Evolutionary conservation across 495 filamentous ascomycete species (phyloP).

Genomic region (Bacidia rubella): DNA sequence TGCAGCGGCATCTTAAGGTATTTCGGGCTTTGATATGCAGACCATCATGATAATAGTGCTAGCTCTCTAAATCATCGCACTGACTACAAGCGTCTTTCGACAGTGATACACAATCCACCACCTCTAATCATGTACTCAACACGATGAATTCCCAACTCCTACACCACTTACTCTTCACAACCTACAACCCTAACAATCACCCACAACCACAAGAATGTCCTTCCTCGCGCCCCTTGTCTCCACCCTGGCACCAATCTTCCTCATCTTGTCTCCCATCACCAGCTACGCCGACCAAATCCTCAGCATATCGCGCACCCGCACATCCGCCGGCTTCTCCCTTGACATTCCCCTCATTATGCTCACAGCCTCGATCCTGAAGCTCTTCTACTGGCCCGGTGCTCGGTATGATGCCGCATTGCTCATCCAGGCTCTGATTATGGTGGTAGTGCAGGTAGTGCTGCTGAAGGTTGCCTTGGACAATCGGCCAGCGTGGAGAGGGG

Average conservation of each 20-base stretch:
- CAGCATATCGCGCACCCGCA: constrained; percentile 67
- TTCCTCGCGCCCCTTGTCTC: constrained; percentile 15
- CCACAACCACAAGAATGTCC: constrained; percentile 9
- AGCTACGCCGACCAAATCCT: constrained; percentile 88
- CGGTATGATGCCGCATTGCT: constrained; percentile 69
- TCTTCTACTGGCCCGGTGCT: constrained; percentile 91
- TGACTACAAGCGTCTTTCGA: too few relatives aligned
- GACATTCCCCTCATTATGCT: constrained; percentile 98
- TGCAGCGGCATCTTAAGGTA: too few relatives aligned
- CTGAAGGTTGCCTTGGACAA: constrained; percentile 85
- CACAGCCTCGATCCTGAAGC: constrained; percentile 76
- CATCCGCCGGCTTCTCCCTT: constrained; percentile 75
- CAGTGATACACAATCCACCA: too few relatives aligned
- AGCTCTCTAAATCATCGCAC: too few relatives aligned
- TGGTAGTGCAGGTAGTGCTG: constrained; percentile 64
- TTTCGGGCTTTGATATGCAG: too few relatives aligned
- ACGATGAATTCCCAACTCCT: too few relatives aligned
- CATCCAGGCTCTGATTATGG: constrained; percentile 76
- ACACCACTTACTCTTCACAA: too few relatives aligned
- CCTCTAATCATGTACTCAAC: too few relatives aligned
- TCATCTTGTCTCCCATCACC: constrained; percentile 70
- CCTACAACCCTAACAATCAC: not conserved
- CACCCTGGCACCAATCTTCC: constrained; percentile 21
- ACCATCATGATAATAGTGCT: too few relatives aligned
- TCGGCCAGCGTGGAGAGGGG: constrained; percentile 54